Base-by-base conservation (phyloP, 179 eudicot species). In the Actinidia polygama region DNA sequence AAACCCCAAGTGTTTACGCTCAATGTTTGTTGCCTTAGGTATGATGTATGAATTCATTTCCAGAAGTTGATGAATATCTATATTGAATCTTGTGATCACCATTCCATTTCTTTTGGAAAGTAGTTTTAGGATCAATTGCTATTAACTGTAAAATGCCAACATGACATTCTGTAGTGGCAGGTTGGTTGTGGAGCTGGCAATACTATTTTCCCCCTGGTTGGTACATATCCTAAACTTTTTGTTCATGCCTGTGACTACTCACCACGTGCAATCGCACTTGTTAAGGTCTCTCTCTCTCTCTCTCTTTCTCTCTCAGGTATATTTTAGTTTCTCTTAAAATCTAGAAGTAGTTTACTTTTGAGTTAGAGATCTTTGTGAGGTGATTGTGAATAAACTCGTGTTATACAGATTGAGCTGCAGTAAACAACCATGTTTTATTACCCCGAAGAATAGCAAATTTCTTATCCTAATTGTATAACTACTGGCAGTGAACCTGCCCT, bases 181-280 rank as follows among this genome's bases (percentile, higher is more conserved):
- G 92, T 94, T 83, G 98, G 98, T 58, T 95, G 98, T 85, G 98
- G 98, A 80, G 94, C 91, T 79, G 98, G 98, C 63, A 95, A 94
- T 85, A 91, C 98, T 50, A 85, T 95, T 78, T 95, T 90, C 63
- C 98, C 98, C 63, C 88, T 95, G 61, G 84, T 87, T 85, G 91
- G 92, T 80, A 85, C 89, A 24, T 90, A 88, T 82, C 98, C 95
- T 54, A 90, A 90, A 73, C 87, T 95, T 58, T 95, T 87, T 81
- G 88, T 95, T 66, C 95, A 92, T 80, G 98, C 98, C 40, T 95
- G 98, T 87, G 98, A 95, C 86, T 95, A 92, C 87, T 92, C 98
- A 5, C 77, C 88, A 5, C 87, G 90, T 64, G 98, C 98, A 6
- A 77, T 95, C 53, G 83, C 69, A 77, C 93, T 95, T 80, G 95